Evolutionary conservation across 202 grass and related monocot species (phyloP), one percentile per base, ranked within the genome.

Genomic region (Saccharum hybrid): DNA sequence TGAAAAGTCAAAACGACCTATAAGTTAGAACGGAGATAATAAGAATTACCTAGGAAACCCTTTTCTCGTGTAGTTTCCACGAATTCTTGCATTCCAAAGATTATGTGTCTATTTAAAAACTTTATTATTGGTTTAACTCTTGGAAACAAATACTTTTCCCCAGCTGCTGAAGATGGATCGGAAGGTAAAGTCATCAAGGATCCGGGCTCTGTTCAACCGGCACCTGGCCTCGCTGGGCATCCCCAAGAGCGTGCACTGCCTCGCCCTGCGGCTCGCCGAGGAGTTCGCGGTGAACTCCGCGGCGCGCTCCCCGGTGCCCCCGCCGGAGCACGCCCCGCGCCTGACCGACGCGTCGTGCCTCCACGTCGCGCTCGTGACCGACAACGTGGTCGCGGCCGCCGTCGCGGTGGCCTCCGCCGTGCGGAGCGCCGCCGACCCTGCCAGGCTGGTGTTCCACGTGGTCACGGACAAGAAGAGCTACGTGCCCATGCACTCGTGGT

Each of bases 151-250:
- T 74, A 59, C 19, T 34, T 45, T 57, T 15, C 33, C 67, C 7
- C 88, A 99, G 96, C 78, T 99, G 19, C 11, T 92, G 62, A 96
- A 99, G 79, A 99, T 99, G 96, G 96, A 99, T 18, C 83, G 86
- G 48, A 94, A 94, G 80, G 88, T 94, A 0, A 87, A 83, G 26
- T 89, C 88, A 42, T 89, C 93, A 7, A 86, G 88, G 80, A 83
- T 90, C 66, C 75, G 45, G 23, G 81, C 91, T 30, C 75, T 91
- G 63, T 87, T 92, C 84, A 96, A 89, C 37, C 81, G 63, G 60
- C 89, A 90, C 60, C 85, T 96, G 68, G 96, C 93, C 2, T 92
- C 96, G 77, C 71, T 88, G 46, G 93, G 91, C 72, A 79, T 94
- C 63, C 96, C 93, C 68, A 93, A 96, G 81, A 89, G 88, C 88